These are phyloP conservation scores for Anthoceros angustus DNA, from an alignment of 225 moss, liverwort and hornwort genomes.

Conservation along the genomic window DNA sequence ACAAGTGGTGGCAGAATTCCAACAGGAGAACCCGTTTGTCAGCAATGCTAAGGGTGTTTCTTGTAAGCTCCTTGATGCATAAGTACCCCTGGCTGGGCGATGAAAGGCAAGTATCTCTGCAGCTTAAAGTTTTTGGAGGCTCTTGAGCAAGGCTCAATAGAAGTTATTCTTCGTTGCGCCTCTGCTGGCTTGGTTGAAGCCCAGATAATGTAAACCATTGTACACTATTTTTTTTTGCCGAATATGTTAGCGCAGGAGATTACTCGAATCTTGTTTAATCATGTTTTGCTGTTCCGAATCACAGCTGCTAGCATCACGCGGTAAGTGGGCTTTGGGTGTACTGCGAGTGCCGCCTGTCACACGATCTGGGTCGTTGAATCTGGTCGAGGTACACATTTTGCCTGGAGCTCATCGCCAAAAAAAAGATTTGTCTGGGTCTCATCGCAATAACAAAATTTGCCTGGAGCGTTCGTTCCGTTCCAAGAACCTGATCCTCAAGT, in stretches of 20 bases:
- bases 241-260: not conserved
- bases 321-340: too few relatives aligned
- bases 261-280: not conserved
- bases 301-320: too few relatives aligned
- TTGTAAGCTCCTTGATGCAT: not conserved
- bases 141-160: not conserved
- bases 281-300: too few relatives aligned
- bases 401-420: too few relatives aligned
- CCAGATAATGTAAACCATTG: not conserved
- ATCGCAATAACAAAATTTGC: too few relatives aligned
- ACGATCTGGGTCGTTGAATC: too few relatives aligned
- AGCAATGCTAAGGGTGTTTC: not conserved
- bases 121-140: not conserved
- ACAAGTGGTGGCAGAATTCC: not conserved
- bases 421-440: too few relatives aligned
- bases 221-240: not conserved
- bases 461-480: too few relatives aligned
- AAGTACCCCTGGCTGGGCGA: not conserved
- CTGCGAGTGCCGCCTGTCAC: too few relatives aligned
- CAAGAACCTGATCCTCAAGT: too few relatives aligned
- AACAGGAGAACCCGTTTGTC: not conserved
- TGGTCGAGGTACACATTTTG: too few relatives aligned
- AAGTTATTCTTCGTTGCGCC: not conserved
- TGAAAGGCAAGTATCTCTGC: not conserved
- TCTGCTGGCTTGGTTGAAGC: conserved; percentile 3